Conservation (phyloP, 2,329 filamentous ascomycete species). For the Huntiella abstrusa region DNA sequence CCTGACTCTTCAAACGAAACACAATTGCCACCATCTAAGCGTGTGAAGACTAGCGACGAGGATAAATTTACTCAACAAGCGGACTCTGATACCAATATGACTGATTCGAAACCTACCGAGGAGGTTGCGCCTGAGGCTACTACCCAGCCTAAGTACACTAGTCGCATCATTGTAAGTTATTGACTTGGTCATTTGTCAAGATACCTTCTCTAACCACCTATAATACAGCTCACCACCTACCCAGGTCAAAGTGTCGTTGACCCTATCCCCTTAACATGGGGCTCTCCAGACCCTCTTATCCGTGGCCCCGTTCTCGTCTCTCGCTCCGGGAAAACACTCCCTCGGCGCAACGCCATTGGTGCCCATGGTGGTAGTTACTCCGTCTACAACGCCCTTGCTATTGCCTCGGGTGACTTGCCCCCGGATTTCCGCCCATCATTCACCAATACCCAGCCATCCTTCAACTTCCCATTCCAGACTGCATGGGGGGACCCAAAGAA, state of each 20-base stretch:
- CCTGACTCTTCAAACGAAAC: neutral
- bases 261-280: conserved; percentile 14
- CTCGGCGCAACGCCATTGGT: conserved; percentile 14
- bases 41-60: neutral
- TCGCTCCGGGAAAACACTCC: conserved; percentile 12
- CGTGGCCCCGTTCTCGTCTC: conserved; percentile 15
- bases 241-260: conserved; percentile 15
- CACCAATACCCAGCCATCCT: conserved; percentile 75
- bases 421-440: conserved; percentile 44
- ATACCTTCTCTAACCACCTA: neutral
- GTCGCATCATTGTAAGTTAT: conserved; percentile 9
- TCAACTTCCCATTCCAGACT: conserved; percentile 68
- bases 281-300: conserved; percentile 11
- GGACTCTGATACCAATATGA: conserved; percentile 1
- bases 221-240: conserved; percentile 14
- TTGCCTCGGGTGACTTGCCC: conserved; percentile 77
- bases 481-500: conserved; percentile 82
- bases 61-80: conserved; percentile 2
- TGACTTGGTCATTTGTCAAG: neutral
- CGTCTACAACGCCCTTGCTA: conserved; percentile 83
- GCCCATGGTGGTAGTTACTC: conserved; percentile 67
- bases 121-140: neutral
- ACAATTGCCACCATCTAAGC: neutral
- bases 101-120: conserved; percentile 1
- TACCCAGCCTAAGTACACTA: conserved; percentile 7